phyloP scores from a whole-genome alignment of 2,329 filamentous ascomycete genomes.

The Botrytis paeoniae region DNA sequence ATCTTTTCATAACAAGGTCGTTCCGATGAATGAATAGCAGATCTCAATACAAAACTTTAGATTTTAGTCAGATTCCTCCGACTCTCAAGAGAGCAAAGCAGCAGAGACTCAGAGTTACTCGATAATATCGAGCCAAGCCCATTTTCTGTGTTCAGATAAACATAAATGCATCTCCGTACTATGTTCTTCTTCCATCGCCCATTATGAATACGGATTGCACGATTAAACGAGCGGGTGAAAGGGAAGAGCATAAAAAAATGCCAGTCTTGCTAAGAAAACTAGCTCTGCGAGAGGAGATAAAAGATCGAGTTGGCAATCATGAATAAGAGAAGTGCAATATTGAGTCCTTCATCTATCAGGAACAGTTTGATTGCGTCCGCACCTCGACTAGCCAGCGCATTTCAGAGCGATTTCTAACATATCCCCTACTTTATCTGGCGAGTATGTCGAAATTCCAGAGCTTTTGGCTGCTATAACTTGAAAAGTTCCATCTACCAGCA shows the following conservation, averaged over 20 bases:
- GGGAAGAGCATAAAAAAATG: neutral
- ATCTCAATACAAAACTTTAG: neutral
- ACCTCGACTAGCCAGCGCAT: too few relatives aligned
- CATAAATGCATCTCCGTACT: fast-evolving
- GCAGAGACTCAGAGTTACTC: neutral
- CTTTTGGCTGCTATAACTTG: fast-evolving
- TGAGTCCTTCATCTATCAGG: neutral
- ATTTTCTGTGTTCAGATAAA: neutral
- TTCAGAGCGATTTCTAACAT: neutral
- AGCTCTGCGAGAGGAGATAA: neutral
- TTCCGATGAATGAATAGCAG: neutral
- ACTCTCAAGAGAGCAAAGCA: neutral
- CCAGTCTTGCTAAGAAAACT: neutral
- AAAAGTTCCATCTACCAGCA: too few relatives aligned
- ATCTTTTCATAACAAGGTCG: fast-evolving
- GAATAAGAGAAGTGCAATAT: neutral
- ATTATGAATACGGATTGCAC: neutral
- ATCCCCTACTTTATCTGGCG: too few relatives aligned
- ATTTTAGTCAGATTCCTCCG: neutral
- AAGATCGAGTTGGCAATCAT: neutral
- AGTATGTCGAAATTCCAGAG: too few relatives aligned
- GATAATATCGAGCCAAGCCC: neutral
- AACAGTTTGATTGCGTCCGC: neutral
- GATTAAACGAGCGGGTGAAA: neutral
- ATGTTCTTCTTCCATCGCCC: neutral